Evolutionary conservation across 1,139 yeast species (phyloP), one percentile per base, ranked within the genome.

Genomic region (Hansenula anomala): DNA sequence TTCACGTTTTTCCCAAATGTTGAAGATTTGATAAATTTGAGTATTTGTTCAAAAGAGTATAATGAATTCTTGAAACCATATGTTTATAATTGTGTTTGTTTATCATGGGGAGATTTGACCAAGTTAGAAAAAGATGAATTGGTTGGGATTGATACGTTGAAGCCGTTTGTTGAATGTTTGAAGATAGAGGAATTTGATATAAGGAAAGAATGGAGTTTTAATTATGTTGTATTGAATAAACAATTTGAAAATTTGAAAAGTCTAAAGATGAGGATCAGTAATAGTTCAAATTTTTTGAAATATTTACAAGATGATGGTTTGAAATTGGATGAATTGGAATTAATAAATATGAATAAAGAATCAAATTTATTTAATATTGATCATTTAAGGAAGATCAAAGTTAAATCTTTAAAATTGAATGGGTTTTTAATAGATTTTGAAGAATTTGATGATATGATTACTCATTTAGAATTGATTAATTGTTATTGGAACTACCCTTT

Each of bases 401-500:
- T 60, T 25, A 40, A 47, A 17, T 46, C 44, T 8, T 37, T 60
- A 17, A 44, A 45, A 1, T 39, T 58, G 16, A 38, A 46, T 28
- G 57, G 60, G n/a, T 59, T 56, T 31, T 41, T 46, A 10, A 51
- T 60, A 17, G 61, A 58, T 30, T 52, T 54, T 31, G 57, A 56
- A 20, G 48, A 47, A 7, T 56, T 52, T 3, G 55, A 55, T 36
- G 9, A 42, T 2, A 37, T 37, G 4, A 40, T 53, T 11, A 39
- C 41, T 12, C 44, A 33, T 6, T 38, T 60, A 26, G 46, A 47
- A 10, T 38, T 60, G 18, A 40, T 46, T 14, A 50, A 60, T 33
- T 60, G 64, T 38, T 52, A 54, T 7, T 60, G 64, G 64, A 47
- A 55, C 34, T 60, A 59, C 36, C 64, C 64, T 1, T 59, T 59